These are phyloP conservation scores for Eucalyptus guilfoylei DNA, from an alignment of 345 rosid genomes.

Conservation along the genomic window DNA sequence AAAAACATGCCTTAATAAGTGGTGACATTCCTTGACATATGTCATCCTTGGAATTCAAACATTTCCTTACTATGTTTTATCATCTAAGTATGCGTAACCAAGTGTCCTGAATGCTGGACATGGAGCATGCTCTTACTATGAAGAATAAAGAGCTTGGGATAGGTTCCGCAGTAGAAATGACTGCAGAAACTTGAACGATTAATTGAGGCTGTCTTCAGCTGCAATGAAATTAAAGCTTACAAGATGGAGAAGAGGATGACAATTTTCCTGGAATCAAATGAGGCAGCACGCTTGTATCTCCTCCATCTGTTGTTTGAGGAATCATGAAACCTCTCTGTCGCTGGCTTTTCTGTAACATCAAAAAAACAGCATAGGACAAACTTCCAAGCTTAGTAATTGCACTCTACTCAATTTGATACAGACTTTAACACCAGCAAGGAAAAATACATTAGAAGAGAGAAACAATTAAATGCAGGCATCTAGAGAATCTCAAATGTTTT, in stretches of 20 bases:
- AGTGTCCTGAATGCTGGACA: background rate
- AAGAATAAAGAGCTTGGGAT: background rate
- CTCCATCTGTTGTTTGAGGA: slow-evolving; percentile 74
- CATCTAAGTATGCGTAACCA: background rate
- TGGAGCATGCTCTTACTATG: background rate
- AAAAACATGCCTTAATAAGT: background rate
- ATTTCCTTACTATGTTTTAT: background rate
- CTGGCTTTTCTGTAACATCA: slow-evolving; percentile 31
- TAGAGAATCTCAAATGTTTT: background rate
- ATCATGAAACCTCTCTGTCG: slow-evolving; percentile 47
- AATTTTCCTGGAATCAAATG: slow-evolving; percentile 77
- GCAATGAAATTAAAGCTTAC: slow-evolving; percentile 32
- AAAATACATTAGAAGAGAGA: background rate
- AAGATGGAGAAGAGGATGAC: slow-evolving; percentile 79
- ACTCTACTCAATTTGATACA: background rate
- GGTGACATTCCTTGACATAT: background rate
- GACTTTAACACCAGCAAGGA: background rate
- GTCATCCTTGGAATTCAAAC: background rate
- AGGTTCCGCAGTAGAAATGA: background rate
- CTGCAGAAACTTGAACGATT: background rate
- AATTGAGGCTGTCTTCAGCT: background rate
- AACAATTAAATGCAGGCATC: background rate
- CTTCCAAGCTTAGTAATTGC: background rate
- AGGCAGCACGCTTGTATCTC: slow-evolving; percentile 73
- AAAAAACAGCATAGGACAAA: background rate